Percentiles rank a stretch among this genome's conserved stretches.
phyloP scores from a whole-genome alignment of 129 eudicot species.

The Arctium minus region DNA sequence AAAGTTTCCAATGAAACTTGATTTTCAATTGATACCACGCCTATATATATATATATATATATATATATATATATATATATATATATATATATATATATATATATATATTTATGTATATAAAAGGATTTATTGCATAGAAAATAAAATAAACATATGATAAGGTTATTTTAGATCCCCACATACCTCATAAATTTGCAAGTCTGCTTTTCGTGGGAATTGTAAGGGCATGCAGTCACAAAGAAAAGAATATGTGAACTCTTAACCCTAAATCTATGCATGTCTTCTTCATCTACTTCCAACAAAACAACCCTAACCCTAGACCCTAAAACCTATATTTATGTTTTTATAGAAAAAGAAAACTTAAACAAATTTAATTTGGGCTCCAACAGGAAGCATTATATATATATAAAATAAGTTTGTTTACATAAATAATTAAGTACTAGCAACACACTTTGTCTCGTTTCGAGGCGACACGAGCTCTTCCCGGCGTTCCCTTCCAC shows the following conservation, averaged over 20 bases:
- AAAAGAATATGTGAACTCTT: not conserved
- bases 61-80: not conserved
- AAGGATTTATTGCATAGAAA: not conserved
- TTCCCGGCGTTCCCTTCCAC: conserved; percentile 25
- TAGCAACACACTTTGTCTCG: conserved; percentile 10
- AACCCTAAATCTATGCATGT: not conserved
- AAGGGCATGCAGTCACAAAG: conserved; percentile 16
- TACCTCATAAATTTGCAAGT: conserved; percentile 16
- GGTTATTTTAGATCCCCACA: conserved; percentile 18
- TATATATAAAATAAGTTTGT: not conserved
- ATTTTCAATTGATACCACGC: too few relatives aligned
- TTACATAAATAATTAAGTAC: not conserved
- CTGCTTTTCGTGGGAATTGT: conserved; percentile 15
- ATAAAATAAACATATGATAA: not conserved
- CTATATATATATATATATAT: too few relatives aligned
- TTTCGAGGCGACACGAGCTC: conserved; percentile 39
- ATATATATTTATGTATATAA: not conserved
- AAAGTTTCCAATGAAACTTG: too few relatives aligned
- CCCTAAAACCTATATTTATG: conserved; percentile 20
- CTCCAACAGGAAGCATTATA: not conserved
- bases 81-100: too few relatives aligned
- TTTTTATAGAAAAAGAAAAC: not conserved
- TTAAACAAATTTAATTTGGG: not conserved
- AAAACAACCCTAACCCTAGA: conserved; percentile 22
- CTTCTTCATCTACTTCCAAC: conserved; percentile 15